Base-by-base conservation (phyloP, 2,329 filamentous ascomycete species). In the Domatiomyces catenatus region DNA sequence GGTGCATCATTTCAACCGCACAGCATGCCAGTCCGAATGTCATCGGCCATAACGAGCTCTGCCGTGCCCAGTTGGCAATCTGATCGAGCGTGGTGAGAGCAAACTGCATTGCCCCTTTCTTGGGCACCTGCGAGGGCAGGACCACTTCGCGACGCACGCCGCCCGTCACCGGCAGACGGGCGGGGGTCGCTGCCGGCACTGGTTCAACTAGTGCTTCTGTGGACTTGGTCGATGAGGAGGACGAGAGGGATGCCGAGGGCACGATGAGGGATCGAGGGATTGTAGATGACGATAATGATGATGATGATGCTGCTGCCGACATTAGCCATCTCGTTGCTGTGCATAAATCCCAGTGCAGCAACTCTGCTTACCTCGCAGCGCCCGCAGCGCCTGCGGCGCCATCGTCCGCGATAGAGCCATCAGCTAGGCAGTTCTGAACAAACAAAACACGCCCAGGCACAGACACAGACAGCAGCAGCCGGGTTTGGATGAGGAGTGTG, bases 1-100 rank as follows among this genome's bases (percentile, higher is more conserved):
- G 75, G 66, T 89, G 84, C 86, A 93, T 93, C 86, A 93, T 93
- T 67, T 93, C 86, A 64, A 93, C 71, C 67, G 84, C 86, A 68
- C 86, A 93, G 76, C 86, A 93, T 62, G 86, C 86, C 47, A 92
- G 82, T 48, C 83, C 86, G 66, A 93, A 93, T 47, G 84, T 88
- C 76, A 93, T 82, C 59, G 86, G 86, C 86, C 86, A 93, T 48
- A 92, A 74, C 15, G 86, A 93, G 50, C 81, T 79, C 69, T 92
- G 84, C 48, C 86, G 81, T 39, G 80, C 83, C 86, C 86, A 93
- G 72, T 89, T 90, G 68, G 83, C 72, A 56, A 92, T 75, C 62
- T 83, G 75, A 65, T 93, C 86, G 63, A 60, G 52, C 44, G 58
- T 60, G 12, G 58, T 60, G 19, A 74, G 61, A 52, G 71, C 71